Evolutionary conservation across 768 basidiomycete species (phyloP).

Genomic region (Agaricus sinodeliciosus): DNA sequence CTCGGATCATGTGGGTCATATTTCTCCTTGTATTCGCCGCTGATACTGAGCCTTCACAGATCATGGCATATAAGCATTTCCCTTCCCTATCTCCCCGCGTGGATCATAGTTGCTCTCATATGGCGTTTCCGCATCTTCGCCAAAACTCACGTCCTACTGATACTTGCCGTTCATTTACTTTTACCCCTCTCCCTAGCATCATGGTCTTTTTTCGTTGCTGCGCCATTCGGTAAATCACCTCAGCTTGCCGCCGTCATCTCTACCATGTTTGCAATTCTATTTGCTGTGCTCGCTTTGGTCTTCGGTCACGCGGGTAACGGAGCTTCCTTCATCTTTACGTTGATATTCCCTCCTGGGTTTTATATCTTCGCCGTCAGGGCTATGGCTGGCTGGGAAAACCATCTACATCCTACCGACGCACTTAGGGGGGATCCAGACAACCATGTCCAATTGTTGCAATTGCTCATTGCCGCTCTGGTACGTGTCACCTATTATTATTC

Average conservation of each 20-base stretch:
- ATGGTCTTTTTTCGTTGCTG: slow-evolving; percentile 66
- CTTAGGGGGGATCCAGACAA: slow-evolving; percentile 56
- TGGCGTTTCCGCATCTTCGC: slow-evolving; percentile 69
- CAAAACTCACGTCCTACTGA: slow-evolving; percentile 47
- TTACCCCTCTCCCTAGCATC: slow-evolving; percentile 62
- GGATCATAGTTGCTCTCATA: slow-evolving; percentile 57
- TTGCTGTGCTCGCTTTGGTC: slow-evolving; percentile 62
- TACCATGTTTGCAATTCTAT: slow-evolving; percentile 58
- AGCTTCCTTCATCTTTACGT: slow-evolving; percentile 53
- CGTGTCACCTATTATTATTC: slow-evolving; percentile 17
- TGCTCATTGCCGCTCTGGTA: slow-evolving; percentile 62
- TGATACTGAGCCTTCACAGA: slow-evolving; percentile 26
- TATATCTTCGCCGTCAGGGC: slow-evolving; percentile 68
- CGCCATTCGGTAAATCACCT: slow-evolving; percentile 66
- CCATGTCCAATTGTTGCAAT: slow-evolving; percentile 43
- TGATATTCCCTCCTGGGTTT: slow-evolving; percentile 72
- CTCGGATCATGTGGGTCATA: slow-evolving; percentile 47
- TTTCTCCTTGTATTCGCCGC: background rate
- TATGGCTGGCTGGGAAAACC: slow-evolving; percentile 62
- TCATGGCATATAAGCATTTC: slow-evolving; percentile 67
- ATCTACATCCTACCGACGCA: slow-evolving; percentile 46
- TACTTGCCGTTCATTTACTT: slow-evolving; percentile 60
- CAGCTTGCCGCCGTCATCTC: slow-evolving; percentile 63
- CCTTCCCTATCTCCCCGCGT: slow-evolving; percentile 66
- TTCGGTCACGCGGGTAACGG: slow-evolving; percentile 35